These are phyloP conservation scores for Fusarium sp. DNA, from an alignment of 2,329 filamentous ascomycete genomes.

Conservation along the genomic window DNA sequence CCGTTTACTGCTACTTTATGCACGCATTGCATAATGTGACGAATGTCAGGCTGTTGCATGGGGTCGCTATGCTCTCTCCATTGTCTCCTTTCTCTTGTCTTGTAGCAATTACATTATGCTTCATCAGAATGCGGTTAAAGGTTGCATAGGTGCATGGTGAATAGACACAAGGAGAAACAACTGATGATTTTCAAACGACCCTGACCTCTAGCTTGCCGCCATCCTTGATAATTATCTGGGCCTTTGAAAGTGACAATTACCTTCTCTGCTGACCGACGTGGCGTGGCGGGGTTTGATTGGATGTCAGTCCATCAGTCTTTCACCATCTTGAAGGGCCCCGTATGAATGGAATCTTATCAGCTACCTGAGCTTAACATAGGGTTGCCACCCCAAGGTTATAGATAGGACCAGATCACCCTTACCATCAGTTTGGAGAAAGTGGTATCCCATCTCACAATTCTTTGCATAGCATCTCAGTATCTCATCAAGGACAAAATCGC, in stretches of 20 bases:
- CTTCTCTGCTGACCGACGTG: not conserved
- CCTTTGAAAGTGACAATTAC: not conserved
- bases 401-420: not conserved
- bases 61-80: not conserved
- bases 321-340: rapidly evolving
- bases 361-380: too few species aligned
- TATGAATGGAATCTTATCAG: too few species aligned
- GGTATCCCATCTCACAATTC: not conserved
- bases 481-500: not conserved
- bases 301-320: not conserved
- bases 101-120: too few species aligned
- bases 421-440: too few species aligned
- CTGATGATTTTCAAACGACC: too few species aligned
- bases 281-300: not conserved
- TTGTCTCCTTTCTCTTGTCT: not conserved
- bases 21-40: not conserved
- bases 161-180: not conserved
- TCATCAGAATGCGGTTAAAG: not conserved
- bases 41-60: not conserved
- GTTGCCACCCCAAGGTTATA: not conserved
- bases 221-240: not conserved
- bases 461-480: not conserved
- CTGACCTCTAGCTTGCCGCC: not conserved
- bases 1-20: too few species aligned
- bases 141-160: not conserved